A percentile compares a stretch with the other conserved stretches of the same genome.
These are phyloP conservation scores for Apiospora sp. DNA, from an alignment of 2,329 filamentous ascomycete genomes.

Conservation along the genomic window DNA sequence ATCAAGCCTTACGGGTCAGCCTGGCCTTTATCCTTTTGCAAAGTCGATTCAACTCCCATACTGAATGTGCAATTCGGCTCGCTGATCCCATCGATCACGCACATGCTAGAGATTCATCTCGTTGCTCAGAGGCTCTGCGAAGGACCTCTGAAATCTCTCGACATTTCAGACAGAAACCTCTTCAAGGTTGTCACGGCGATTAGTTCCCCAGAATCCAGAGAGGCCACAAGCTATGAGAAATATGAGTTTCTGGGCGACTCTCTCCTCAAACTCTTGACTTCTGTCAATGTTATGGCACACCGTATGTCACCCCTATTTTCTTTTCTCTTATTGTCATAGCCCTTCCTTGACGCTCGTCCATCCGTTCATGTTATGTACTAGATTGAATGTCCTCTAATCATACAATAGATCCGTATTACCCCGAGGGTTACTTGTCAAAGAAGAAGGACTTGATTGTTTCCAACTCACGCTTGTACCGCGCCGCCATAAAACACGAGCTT, in stretches of 20 bases:
- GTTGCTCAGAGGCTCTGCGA: constrained; percentile 67
- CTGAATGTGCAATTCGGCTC: constrained; percentile 59
- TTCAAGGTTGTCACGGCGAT: constrained; percentile 73
- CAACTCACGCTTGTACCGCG: constrained; percentile 75
- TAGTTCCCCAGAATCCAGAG: constrained; percentile 67
- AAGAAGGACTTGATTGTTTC: constrained; percentile 76
- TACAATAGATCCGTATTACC: constrained; percentile 67
- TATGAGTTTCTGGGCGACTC: constrained; percentile 89
- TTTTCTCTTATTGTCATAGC: background rate
- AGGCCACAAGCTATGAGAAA: constrained; percentile 76
- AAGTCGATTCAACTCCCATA: constrained; percentile 55
- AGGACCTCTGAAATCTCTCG: constrained; percentile 60
- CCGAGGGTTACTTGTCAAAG: constrained; percentile 77
- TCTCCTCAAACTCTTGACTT: constrained; percentile 78
- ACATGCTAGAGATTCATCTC: constrained; percentile 71
- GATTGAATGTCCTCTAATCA: background rate
- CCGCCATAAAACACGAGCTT: constrained; percentile 69
- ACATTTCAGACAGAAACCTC: constrained; percentile 55
- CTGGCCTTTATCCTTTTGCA: constrained; percentile 57
- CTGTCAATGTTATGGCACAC: constrained; percentile 67
- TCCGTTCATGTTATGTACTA: background rate
- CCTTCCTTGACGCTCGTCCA: background rate
- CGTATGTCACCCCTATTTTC: constrained; percentile 48
- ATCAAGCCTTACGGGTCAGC: constrained; percentile 53
- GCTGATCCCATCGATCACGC: constrained; percentile 76